Evolutionary conservation across 2,329 filamentous ascomycete species (phyloP).

Genomic region (Pseudogymnoascus pannorum): DNA sequence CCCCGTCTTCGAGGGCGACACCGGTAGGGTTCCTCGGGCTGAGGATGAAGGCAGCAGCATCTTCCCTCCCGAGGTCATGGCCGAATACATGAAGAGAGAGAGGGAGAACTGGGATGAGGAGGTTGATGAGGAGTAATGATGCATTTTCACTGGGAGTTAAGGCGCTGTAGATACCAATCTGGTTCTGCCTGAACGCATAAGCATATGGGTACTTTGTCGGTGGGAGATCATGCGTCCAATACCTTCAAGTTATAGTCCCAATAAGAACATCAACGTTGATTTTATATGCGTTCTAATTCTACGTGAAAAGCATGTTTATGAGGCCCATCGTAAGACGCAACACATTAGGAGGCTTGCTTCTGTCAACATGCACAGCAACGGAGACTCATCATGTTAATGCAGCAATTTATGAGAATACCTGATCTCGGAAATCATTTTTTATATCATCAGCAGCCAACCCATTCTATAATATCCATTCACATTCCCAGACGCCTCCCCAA

Average conservation of each 20-base stretch:
- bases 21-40: slow-evolving; percentile 61
- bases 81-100: slow-evolving; percentile 66
- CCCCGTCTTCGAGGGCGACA: slow-evolving; percentile 70
- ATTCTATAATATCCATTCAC: not conserved
- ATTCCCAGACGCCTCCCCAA: not conserved
- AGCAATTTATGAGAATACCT: not conserved
- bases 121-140: slow-evolving; percentile 27
- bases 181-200: not conserved
- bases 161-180: not conserved
- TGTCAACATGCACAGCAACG: not conserved
- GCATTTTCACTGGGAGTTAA: slow-evolving; percentile 7
- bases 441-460: not conserved
- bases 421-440: not conserved
- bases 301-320: not conserved
- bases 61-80: slow-evolving; percentile 68
- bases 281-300: not conserved
- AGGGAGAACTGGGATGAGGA: slow-evolving; percentile 73
- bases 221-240: not conserved
- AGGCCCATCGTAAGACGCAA: not conserved
- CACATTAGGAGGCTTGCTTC: not conserved
- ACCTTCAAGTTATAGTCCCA: not conserved
- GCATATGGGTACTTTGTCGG: not conserved
- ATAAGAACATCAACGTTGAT: not conserved
- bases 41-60: slow-evolving; percentile 60
- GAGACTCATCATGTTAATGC: not conserved